Base-by-base conservation (phyloP, 768 basidiomycete species). In the Leccinellum rugosiceps region DNA sequence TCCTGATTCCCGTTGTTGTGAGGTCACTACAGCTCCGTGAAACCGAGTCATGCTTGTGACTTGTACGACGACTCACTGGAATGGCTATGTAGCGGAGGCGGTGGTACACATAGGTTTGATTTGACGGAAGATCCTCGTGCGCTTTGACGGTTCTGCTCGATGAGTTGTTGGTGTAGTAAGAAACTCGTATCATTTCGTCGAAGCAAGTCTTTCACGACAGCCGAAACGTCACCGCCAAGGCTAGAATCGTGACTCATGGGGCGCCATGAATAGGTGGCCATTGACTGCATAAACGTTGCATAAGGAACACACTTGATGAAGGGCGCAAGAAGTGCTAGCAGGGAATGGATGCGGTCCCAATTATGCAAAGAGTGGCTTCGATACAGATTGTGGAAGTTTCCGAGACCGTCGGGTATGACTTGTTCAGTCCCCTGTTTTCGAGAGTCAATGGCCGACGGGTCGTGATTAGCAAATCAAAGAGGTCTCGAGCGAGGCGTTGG, bases 321-420 rank as follows among this genome's bases (percentile, higher is more conserved):
- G 61, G 70, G 70, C 63, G 70, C 45, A 70, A 65, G 62, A 72
- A 66, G 66, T 59, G 55, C 53, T 41, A 15, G 52, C 44, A 38
- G 50, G 57, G 65, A 72, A 72, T 70, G 69, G 70, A 70, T 58
- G 61, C 57, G 52, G 53, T 34, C 51, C 60, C 62, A 57, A 57
- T 58, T 63, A 52, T 56, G 61, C 59, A 60, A 30, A 50, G 48
- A 32, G 47, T 19, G 35, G 19, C 41, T 58, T 65, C 55, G 53
- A 55, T 57, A 13, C 19, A 43, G 13, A 26, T 46, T 26, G 45
- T 26, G 25, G 65, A 46, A 58, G 34, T 55, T 56, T 47, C 65
- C 65, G 66, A 47, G 52, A 49, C 34, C 45, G 11, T 47, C 49
- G 52, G 23, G 45, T 30, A 52, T 30, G 57, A 50, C 53, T 25